phyloP scores from a whole-genome alignment of 208 protist genomes.

The Trypanosoma vivax region DNA sequence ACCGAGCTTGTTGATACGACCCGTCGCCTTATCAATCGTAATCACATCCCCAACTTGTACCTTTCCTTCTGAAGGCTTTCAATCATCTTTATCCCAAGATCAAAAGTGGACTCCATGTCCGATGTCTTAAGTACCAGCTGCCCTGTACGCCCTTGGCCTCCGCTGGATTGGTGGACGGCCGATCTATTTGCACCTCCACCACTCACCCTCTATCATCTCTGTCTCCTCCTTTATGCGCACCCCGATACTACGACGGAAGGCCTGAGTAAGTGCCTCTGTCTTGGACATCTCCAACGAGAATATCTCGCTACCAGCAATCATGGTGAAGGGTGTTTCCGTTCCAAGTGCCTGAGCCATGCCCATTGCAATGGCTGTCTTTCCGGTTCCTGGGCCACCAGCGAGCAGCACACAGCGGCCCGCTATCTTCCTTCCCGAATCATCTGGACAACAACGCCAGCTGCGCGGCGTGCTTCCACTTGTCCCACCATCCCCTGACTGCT shows the following conservation, averaged over 20 bases:
- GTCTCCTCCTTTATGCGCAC: slow-evolving; percentile 99
- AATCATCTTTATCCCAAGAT: slow-evolving; percentile 99
- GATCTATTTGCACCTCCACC: slow-evolving; percentile 98
- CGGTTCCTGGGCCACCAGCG: slow-evolving; percentile 95
- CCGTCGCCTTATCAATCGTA: slow-evolving; percentile 99
- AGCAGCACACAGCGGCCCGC: slow-evolving; percentile 99
- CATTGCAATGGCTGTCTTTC: slow-evolving; percentile 99
- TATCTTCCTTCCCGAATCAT: slow-evolving; percentile 99
- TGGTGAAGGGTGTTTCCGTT: slow-evolving; percentile 98
- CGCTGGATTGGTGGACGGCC: slow-evolving; percentile 91
- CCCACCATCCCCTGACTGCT: slow-evolving; percentile 98
- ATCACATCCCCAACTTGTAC: slow-evolving; percentile 98
- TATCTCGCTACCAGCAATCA: slow-evolving; percentile 98
- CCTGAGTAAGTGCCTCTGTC: slow-evolving; percentile 99
- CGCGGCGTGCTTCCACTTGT: slow-evolving; percentile 92
- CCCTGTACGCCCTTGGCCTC: slow-evolving; percentile 92
- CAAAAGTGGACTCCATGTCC: slow-evolving; percentile 99
- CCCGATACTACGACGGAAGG: slow-evolving; percentile 98
- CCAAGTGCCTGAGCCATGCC: slow-evolving; percentile 98
- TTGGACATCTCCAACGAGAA: slow-evolving; percentile 99
- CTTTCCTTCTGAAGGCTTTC: slow-evolving; percentile 99
- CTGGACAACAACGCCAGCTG: slow-evolving; percentile 89
- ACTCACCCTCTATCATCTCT: slow-evolving; percentile 99
- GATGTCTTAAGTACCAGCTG: slow-evolving; percentile 99
- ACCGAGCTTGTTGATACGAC: slow-evolving; percentile 97